Conservation (phyloP, 2,329 filamentous ascomycete species). For the Neofusicoccum laricinum region DNA sequence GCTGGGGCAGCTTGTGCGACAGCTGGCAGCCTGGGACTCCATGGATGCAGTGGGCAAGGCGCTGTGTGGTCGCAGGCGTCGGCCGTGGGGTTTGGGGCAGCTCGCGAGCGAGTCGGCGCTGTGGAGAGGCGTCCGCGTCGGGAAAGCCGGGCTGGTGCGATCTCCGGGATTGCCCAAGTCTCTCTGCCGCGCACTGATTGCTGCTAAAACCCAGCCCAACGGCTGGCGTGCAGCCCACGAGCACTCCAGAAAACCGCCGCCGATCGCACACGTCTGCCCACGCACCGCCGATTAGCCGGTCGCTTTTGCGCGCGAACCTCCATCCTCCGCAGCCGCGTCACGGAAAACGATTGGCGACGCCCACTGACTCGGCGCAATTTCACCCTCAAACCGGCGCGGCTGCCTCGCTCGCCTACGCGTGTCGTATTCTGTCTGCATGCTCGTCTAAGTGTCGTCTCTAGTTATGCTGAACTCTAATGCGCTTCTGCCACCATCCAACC, state of each 20-base stretch:
- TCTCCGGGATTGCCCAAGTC: not conserved
- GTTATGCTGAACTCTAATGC: not conserved
- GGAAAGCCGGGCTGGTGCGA: not conserved
- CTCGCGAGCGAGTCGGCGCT: too few relatives aligned
- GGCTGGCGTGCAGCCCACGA: not conserved
- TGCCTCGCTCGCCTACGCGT: not conserved
- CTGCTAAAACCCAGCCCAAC: not conserved
- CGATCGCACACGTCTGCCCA: not conserved
- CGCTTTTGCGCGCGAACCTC: not conserved
- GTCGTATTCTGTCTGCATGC: not conserved
- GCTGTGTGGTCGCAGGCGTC: not conserved
- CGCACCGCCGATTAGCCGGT: not conserved
- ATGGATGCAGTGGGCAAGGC: not conserved
- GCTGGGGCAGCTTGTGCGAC: not conserved
- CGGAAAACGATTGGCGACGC: not conserved
- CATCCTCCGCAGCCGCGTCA: not conserved
- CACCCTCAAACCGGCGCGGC: not conserved
- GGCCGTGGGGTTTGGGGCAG: conserved; percentile 12
- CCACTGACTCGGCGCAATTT: not conserved
- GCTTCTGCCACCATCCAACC: not conserved
- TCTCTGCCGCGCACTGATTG: not conserved
- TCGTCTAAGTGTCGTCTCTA: not conserved
- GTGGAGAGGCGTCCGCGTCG: not conserved
- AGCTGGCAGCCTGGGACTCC: not conserved
- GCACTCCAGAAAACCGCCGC: not conserved